phyloP scores from a whole-genome alignment of 768 basidiomycete species.

The Pleurotus ostreatus region DNA sequence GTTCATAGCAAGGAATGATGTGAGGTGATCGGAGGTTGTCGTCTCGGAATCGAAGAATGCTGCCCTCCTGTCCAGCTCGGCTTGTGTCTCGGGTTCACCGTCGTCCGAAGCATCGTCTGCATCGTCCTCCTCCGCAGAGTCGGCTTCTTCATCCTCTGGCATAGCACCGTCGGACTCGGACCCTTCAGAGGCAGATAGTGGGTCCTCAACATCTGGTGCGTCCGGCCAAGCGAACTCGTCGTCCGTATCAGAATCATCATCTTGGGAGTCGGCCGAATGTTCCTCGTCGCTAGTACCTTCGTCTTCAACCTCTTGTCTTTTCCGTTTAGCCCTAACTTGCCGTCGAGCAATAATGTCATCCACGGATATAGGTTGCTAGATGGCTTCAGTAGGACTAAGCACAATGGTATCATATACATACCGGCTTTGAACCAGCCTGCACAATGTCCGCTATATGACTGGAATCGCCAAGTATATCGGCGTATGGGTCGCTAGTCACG shows the following conservation, averaged over 20 bases:
- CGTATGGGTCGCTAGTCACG: conserved; percentile 64
- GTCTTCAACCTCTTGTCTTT: conserved; percentile 40
- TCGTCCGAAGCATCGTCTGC: conserved; percentile 30
- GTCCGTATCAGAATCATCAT: conserved; percentile 22
- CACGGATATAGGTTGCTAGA: conserved; percentile 75
- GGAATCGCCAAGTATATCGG: conserved; percentile 43
- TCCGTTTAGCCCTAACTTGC: conserved; percentile 59
- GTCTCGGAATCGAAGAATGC: conserved; percentile 80
- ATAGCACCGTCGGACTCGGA: conserved; percentile 21
- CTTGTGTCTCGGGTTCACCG: conserved; percentile 54
- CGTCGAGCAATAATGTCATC: conserved; percentile 88
- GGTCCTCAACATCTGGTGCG: conserved; percentile 29
- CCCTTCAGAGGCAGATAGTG: conserved; percentile 38
- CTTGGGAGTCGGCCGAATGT: conserved; percentile 30
- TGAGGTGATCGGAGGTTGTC: conserved; percentile 46
- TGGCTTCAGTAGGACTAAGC: conserved; percentile 4
- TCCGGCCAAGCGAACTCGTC: conserved; percentile 30
- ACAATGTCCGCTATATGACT: conserved; percentile 50
- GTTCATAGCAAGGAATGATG: conserved; percentile 90
- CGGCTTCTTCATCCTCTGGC: conserved; percentile 3
- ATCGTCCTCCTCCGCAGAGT: conserved; percentile 14
- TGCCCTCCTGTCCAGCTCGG: conserved; percentile 73
- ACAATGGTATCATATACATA: conserved; percentile 26
- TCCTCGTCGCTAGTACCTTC: conserved; percentile 35
- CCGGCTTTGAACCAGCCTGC: conserved; percentile 59